A percentile compares a stretch with the other conserved stretches of the same genome.
Evolutionary conservation across 805 yeast genomes (phyloP).

Genomic region (Lipomyces yamadae): DNA sequence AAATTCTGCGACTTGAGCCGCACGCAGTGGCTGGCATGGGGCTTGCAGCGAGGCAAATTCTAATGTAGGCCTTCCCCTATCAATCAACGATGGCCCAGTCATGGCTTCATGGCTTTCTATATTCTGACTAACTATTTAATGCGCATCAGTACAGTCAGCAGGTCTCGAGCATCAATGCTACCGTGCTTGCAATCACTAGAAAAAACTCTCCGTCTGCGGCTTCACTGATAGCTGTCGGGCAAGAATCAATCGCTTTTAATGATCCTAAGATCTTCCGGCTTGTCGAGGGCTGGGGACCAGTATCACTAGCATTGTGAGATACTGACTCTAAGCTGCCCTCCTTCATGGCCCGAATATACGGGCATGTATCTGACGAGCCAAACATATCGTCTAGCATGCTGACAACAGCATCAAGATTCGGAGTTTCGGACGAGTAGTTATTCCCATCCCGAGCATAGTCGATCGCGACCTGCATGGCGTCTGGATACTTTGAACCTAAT

Average conservation of each 20-base stretch:
- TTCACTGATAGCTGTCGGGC: not conserved
- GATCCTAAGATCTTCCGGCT: not conserved
- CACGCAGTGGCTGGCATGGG: no score
- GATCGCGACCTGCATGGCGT: not conserved
- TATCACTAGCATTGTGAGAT: not conserved
- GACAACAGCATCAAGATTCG: not conserved
- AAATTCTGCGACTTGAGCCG: no score
- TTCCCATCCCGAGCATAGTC: not conserved
- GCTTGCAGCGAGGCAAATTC: no score
- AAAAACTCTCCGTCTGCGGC: not conserved
- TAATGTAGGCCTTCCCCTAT: no score
- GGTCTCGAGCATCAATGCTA: not conserved
- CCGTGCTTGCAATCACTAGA: not conserved
- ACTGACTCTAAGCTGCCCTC: not conserved
- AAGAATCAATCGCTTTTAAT: not conserved
- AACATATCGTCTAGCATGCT: not conserved
- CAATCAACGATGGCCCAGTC: no score
- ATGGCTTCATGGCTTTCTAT: no score
- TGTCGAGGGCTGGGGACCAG: not conserved
- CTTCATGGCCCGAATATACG: not conserved
- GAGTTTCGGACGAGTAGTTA: not conserved
- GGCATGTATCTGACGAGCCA: not conserved
- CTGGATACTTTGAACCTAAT: not conserved
- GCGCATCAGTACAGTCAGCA: not conserved
- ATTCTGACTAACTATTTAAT: no score